Percentiles rank a stretch among this genome's conserved stretches.
phyloP scores from a whole-genome alignment of 108 stramenopile genomes.

The Cyclotella cryptica region DNA sequence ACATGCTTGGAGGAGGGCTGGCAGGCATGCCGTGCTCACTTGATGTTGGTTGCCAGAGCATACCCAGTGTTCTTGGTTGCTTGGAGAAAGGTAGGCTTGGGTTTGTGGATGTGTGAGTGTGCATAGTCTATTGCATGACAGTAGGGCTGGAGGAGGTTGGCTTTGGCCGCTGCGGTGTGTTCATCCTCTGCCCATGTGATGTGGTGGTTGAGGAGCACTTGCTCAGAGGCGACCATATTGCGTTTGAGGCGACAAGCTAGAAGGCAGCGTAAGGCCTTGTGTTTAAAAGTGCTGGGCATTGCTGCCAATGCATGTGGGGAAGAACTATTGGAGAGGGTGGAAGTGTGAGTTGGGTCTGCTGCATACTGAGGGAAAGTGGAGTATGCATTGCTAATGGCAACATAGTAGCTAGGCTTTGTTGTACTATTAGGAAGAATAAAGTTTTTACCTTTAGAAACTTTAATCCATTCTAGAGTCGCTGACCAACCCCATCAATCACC shows the following conservation, averaged over 20 bases:
- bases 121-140: background rate
- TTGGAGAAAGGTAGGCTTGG: too few relatives aligned
- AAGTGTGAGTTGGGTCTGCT: background rate
- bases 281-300: background rate
- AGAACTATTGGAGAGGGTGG: too few relatives aligned
- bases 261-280: background rate
- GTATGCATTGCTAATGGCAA: slow-evolving; percentile 3
- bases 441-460: background rate
- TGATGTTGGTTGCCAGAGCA: too few relatives aligned
- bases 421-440: too few relatives aligned
- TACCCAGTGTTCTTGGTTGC: too few relatives aligned
- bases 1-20: background rate
- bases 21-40: too few relatives aligned
- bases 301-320: background rate
- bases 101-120: background rate
- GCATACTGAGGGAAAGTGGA: background rate
- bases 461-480: slow-evolving; percentile 12
- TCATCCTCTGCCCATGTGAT: slow-evolving; percentile 7
- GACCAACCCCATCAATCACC: background rate
- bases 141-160: background rate
- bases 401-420: too few relatives aligned
- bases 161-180: too few relatives aligned
- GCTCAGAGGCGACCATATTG: too few relatives aligned
- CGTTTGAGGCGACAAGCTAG: background rate
- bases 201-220: background rate